These are phyloP conservation scores for Mycosphaerella arachidis DNA, from an alignment of 2,329 filamentous ascomycete species.

Conservation along the genomic window DNA sequence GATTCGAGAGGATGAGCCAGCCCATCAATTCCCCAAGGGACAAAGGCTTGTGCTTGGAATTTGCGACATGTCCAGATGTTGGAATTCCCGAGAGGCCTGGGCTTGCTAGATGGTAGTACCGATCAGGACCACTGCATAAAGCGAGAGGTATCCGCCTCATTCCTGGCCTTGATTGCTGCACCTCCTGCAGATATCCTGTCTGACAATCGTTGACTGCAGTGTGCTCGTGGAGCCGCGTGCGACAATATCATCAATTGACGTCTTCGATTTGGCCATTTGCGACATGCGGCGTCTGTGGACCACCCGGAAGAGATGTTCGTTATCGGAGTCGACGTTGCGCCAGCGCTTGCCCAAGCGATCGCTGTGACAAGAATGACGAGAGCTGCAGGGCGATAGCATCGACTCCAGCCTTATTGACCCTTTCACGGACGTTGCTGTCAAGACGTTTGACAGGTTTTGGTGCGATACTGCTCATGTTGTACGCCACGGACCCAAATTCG, in stretches of 20 bases:
- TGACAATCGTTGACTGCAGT: constrained; percentile 5
- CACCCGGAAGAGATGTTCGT: constrained; percentile 1
- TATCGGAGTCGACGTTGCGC: neutral
- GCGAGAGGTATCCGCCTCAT: neutral
- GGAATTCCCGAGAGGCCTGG: neutral
- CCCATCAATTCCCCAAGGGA: neutral
- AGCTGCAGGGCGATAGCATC: neutral
- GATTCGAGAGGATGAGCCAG: neutral
- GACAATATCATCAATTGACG: neutral
- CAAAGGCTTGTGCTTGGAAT: neutral
- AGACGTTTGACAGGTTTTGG: neutral
- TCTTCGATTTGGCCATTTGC: neutral
- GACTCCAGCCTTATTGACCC: neutral
- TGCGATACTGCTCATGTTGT: neutral
- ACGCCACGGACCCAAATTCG: neutral
- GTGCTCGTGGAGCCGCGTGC: constrained; percentile 10
- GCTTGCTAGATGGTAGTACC: neutral
- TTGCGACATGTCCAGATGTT: neutral
- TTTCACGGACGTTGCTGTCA: neutral
- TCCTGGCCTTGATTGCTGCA: constrained; percentile 4
- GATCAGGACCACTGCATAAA: constrained; percentile 2
- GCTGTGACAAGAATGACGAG: neutral
- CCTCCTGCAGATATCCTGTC: constrained; percentile 6
- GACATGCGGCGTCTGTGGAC: constrained; percentile 1
- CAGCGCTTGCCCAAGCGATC: constrained; percentile 4